Conservation (phyloP, 441 rosid genomes). For the Croton setiger region DNA sequence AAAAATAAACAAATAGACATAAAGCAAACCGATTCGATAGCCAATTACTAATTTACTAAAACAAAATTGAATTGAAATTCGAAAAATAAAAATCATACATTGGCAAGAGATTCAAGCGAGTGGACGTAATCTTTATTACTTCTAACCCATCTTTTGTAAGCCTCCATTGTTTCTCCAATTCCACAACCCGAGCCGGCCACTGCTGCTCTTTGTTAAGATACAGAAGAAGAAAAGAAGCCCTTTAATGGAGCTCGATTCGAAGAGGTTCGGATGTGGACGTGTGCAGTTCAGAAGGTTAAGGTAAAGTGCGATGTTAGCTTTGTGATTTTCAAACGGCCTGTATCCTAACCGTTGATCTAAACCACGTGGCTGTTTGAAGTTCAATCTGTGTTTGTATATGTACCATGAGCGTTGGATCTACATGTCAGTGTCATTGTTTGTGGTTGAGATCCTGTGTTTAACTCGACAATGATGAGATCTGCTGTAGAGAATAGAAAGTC, state of each 20-base stretch:
- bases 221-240: not conserved
- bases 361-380: not conserved
- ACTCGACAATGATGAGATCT: not conserved
- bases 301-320: not conserved
- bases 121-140: constrained; percentile 81
- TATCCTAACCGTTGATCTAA: constrained; percentile 10
- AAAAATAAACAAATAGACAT: constrained; percentile 12
- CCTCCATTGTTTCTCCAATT: constrained; percentile 55
- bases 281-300: not conserved
- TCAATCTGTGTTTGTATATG: not conserved
- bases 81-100: constrained; percentile 41
- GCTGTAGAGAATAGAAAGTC: not conserved
- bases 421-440: too few relatives aligned
- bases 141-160: constrained; percentile 89
- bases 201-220: not conserved
- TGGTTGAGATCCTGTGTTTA: constrained; percentile 3
- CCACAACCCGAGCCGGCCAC: constrained; percentile 2
- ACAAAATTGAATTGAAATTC: constrained; percentile 3
- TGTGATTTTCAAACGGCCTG: not conserved
- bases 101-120: constrained; percentile 89
- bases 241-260: not conserved
- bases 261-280: not conserved
- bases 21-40: not conserved
- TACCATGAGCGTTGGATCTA: not conserved
- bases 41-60: constrained; percentile 12